Evolutionary conservation across 2,329 filamentous ascomycete species (phyloP), one percentile per base, ranked within the genome.

Genomic region (Truncatella angustata): DNA sequence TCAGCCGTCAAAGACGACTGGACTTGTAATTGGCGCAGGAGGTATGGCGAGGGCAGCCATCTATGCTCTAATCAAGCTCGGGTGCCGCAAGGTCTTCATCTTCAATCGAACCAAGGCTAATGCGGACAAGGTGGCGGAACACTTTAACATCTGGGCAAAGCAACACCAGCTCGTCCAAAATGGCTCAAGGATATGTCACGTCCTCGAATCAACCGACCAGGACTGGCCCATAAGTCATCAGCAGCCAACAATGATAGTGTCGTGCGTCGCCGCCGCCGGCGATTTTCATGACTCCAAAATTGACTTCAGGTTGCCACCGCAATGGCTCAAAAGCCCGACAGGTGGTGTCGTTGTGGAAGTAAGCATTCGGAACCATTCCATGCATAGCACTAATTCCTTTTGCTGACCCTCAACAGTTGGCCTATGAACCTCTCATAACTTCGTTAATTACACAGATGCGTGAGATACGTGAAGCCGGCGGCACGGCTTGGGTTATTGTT

Each of bases 21-120:
- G 72, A 0, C 71, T 86, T 9, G 79, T 86, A 12, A 75, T 86
- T 47, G 82, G 82, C 14, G 82, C 82, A 4, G 82, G 82, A 32
- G 87, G 87, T 21, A 90, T 90, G 86, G 87, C 86, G 5, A 78
- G 88, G 54, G 85, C 87, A 3, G 86, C 87, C 16, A 81, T 90
- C 24, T 91, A 91, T 60, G 86, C 87, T 3, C 78, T 91, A 67
- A 77, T 90, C 26, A 86, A 86, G 59, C 74, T 91, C 3, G 88
- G 88, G 6, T 89, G 88, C 52, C 80, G 83, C 28, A 85, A 87
- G 54, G 85, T 91, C 20, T 88, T 89, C 59, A 78, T 91, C 35
- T 84, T 81, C 64, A 91, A 91, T 61, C 77, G 87, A 23, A 90
- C 86, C 0, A 60, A 74, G 14, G 70, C 74, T 21, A 84, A 82